phyloP scores from a whole-genome alignment of 257 asterid species.

The Nicotiana attenuata region DNA sequence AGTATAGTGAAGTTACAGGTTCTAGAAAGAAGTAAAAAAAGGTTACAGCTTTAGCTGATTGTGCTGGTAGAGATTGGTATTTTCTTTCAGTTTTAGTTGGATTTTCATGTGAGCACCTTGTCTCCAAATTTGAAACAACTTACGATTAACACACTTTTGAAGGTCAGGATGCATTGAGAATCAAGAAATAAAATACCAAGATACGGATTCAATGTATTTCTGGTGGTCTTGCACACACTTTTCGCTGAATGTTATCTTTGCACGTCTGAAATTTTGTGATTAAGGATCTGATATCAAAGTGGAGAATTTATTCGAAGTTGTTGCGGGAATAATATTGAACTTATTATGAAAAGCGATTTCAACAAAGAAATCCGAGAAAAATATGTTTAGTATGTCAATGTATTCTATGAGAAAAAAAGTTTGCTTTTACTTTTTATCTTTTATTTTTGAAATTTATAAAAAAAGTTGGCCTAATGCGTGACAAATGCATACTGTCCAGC shows the following conservation, averaged over 20 bases:
- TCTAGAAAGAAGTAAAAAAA: no score
- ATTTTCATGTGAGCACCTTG: background rate
- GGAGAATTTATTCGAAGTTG: background rate
- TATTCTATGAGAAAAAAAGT: no score
- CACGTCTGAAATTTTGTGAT: background rate
- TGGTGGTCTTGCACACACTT: background rate
- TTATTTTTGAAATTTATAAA: no score
- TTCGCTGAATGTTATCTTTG: background rate
- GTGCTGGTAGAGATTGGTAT: background rate
- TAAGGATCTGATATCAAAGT: background rate
- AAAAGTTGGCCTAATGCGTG: no score
- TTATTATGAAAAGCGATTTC: background rate
- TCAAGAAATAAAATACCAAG: background rate
- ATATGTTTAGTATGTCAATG: background rate
- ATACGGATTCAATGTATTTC: background rate
- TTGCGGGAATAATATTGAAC: background rate
- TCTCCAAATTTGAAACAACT: background rate
- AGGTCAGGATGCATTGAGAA: background rate
- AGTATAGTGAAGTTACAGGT: constrained; percentile 3
- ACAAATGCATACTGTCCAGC: no score
- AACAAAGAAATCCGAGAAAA: background rate
- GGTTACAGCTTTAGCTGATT: background rate
- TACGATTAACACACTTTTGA: background rate
- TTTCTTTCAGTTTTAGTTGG: background rate
- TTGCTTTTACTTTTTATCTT: no score